phyloP scores from a whole-genome alignment of 371 early-diverging fungal species.

The Coemansia sp. region DNA sequence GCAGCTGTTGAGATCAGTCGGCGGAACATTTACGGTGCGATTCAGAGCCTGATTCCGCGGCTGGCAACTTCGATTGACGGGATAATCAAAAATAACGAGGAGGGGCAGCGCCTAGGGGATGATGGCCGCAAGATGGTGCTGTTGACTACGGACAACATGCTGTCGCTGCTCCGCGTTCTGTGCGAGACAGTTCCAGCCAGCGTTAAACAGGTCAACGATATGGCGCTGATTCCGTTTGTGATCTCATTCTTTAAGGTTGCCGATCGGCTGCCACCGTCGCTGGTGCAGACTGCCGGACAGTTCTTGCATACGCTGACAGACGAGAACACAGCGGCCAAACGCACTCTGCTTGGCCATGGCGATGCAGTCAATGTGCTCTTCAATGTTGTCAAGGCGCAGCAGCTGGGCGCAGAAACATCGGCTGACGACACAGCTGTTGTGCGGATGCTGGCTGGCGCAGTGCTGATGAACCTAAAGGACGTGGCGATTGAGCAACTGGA shows the following conservation, averaged over 20 bases:
- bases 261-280: constrained; percentile 63
- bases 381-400: constrained; percentile 49
- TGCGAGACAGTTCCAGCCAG: constrained; percentile 70
- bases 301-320: constrained; percentile 83
- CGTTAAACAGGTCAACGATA: constrained; percentile 65
- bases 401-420: background rate
- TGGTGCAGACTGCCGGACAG: constrained; percentile 72
- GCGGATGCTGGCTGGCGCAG: constrained; percentile 52
- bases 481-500: constrained; percentile 10
- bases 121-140: constrained; percentile 60
- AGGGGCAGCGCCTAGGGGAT: constrained; percentile 14
- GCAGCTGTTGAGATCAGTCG: constrained; percentile 64
- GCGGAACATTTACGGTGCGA: constrained; percentile 59
- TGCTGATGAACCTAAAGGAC: constrained; percentile 53
- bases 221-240: constrained; percentile 65
- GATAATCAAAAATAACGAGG: constrained; percentile 22
- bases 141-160: constrained; percentile 72
- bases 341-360: constrained; percentile 62
- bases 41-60: constrained; percentile 31
- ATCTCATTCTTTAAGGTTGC: constrained; percentile 67
- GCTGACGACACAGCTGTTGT: constrained; percentile 33
- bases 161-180: constrained; percentile 67
- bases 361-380: constrained; percentile 60
- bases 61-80: constrained; percentile 39
- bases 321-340: constrained; percentile 66